Conservation (phyloP, 306 rosid species). For the Abrus precatorius region DNA sequence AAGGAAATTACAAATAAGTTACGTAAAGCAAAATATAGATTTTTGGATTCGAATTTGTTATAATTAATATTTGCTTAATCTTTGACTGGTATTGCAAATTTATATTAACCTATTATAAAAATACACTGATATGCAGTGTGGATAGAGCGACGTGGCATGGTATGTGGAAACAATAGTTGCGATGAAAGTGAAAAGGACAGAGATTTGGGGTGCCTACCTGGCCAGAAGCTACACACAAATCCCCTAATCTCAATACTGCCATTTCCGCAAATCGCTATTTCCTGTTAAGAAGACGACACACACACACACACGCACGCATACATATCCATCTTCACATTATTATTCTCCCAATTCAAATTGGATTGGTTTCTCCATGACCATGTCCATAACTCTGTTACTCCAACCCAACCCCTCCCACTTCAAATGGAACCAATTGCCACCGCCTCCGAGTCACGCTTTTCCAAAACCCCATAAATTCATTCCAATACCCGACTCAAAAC, state of each 20-base stretch:
- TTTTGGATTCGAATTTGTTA: too few species aligned
- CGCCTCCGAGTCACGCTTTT: constrained; percentile 14
- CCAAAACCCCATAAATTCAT: constrained; percentile 33
- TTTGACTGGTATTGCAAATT: too few species aligned
- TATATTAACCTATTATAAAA: too few species aligned
- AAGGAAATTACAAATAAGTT: too few species aligned
- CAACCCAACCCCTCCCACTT: constrained; percentile 50
- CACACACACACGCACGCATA: too few species aligned
- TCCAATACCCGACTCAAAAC: constrained; percentile 22
- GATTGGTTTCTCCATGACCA: constrained; percentile 11
- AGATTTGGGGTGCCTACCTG: constrained; percentile 16
- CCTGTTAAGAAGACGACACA: too few species aligned
- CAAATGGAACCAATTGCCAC: constrained; percentile 55
- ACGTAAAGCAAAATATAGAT: too few species aligned
- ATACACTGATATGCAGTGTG: background rate
- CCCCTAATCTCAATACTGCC: background rate
- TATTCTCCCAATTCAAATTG: background rate
- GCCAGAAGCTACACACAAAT: background rate
- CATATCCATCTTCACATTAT: background rate
- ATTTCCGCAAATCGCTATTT: too few species aligned
- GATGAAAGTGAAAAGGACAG: constrained; percentile 12
- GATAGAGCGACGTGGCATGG: constrained; percentile 36
- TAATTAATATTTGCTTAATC: too few species aligned
- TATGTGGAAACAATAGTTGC: background rate
- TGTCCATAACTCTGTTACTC: constrained; percentile 66